Evolutionary conservation across 164 flowering plant species (phyloP).

Genomic region (Macadamia tetraphylla): DNA sequence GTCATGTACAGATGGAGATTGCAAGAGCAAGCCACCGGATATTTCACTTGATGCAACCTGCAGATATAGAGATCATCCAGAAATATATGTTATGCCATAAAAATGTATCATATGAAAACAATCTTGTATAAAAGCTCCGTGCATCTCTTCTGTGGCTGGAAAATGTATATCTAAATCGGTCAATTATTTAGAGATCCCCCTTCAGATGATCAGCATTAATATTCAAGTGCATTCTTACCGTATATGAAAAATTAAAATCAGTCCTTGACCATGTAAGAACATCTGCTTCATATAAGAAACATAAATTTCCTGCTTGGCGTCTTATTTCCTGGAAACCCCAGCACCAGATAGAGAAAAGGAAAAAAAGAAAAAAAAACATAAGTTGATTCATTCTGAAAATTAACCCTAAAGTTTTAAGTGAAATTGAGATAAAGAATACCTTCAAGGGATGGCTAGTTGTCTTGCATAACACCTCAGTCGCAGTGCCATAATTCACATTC

Average conservation of each 20-base stretch:
- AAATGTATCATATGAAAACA: background rate
- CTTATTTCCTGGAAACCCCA: conserved; percentile 45
- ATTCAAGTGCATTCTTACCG: conserved; percentile 34
- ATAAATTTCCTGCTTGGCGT: conserved; percentile 57
- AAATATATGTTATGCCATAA: background rate
- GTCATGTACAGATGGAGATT: conserved; percentile 60
- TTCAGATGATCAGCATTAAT: background rate
- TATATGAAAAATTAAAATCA: conserved; percentile 61
- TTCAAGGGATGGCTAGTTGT: conserved; percentile 76
- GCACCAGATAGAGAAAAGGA: background rate
- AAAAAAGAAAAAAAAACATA: background rate
- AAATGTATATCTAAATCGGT: background rate
- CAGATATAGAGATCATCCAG: background rate
- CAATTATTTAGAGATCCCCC: background rate
- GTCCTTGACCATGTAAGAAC: conserved; percentile 65
- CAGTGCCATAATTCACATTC: conserved; percentile 61
- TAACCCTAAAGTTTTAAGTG: background rate
- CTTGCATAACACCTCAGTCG: conserved; percentile 52
- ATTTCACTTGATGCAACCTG: conserved; percentile 59
- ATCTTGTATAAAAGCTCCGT: background rate
- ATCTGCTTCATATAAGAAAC: conserved; percentile 65
- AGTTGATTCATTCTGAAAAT: background rate
- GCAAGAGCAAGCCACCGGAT: conserved; percentile 65
- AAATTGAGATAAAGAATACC: conserved; percentile 28
- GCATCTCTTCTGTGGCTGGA: background rate